These are phyloP conservation scores for Paramyrothecium roridum DNA, from an alignment of 2,329 filamentous ascomycete species.

Conservation along the genomic window DNA sequence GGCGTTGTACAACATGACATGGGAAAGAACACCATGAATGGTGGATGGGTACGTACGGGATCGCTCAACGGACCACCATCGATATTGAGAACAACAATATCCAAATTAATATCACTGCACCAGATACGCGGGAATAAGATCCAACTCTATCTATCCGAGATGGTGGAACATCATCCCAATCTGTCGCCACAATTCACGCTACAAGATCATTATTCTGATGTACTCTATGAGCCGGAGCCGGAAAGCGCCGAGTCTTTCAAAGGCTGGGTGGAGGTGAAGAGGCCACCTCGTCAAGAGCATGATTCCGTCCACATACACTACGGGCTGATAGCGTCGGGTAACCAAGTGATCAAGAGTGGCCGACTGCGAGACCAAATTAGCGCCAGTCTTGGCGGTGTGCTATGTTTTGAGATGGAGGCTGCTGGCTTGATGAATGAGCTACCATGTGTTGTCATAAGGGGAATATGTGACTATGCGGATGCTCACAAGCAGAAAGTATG, in stretches of 20 bases:
- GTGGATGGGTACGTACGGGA: not conserved
- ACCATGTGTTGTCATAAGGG: constrained; percentile 29
- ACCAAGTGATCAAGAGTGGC: constrained; percentile 30
- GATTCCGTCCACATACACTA: constrained; percentile 10
- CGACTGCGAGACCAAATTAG: constrained; percentile 23
- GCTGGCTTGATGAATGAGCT: constrained; percentile 18
- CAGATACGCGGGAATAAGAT: no score
- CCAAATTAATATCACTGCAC: no score
- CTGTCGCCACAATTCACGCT: no score
- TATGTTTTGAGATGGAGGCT: constrained; percentile 22
- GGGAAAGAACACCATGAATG: not conserved
- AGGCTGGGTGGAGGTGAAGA: no score
- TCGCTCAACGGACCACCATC: not conserved
- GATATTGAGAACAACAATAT: not conserved
- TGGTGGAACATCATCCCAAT: no score
- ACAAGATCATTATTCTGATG: no score
- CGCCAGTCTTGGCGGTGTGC: constrained; percentile 3
- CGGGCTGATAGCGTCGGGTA: constrained; percentile 23
- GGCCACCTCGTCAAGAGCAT: not conserved
- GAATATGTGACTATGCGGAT: constrained; percentile 35
- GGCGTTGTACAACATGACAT: constrained; percentile 1
- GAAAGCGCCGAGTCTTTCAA: no score
- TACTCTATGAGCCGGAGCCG: no score
- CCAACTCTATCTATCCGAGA: no score
- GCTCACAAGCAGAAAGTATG: constrained; percentile 31